Evolutionary conservation across 495 filamentous ascomycete species (phyloP), one percentile per base, ranked within the genome.

Genomic region (Penicillium dipodomyicola): DNA sequence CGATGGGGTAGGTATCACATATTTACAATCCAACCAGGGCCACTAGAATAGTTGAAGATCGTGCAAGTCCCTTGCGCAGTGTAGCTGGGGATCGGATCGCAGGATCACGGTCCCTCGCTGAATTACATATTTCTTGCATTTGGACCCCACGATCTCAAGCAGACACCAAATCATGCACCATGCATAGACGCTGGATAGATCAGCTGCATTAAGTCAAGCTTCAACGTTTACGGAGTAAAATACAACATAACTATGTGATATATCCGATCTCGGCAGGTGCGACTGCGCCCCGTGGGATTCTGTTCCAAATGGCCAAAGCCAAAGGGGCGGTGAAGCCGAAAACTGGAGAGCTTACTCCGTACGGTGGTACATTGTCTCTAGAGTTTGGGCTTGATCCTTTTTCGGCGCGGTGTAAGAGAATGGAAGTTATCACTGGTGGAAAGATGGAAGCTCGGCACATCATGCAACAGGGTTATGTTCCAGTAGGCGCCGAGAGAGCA

Each of bases 241-340:
- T 25, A 29, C 33, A 30, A 33, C 23, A 25, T 25, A 25, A 25
- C 23, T 43, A 46, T 47, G 22, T 54, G 52, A 54, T 45, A 27
- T 39, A 54, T 54, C 42, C 43, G 20, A 54, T 14, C 6, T 42
- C 22, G 23, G 19, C 29, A 47, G 29, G 53, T 49, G 33, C 23
- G 53, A 54, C 61, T 58, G 30, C 51, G 25, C 46, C 39, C 19
- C 30, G 27, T 35, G 41, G 48, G 33, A 37, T 51, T 39, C 41
- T 23, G 32, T 22, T 51, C 33, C 32, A 33, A 32, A 40, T 41
- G 12, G 22, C 39, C 19, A 39, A 60, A 64, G 22, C 39, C 19
- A 39, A 60, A 67, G 55, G 50, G 60, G 65, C 65, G 65, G 65
- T 67, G 64, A 65, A 55, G 51, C 46, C 29, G 19, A 42, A 20